Conservation (phyloP, 1,139 yeast species). For the Pneumocystis carinii region DNA sequence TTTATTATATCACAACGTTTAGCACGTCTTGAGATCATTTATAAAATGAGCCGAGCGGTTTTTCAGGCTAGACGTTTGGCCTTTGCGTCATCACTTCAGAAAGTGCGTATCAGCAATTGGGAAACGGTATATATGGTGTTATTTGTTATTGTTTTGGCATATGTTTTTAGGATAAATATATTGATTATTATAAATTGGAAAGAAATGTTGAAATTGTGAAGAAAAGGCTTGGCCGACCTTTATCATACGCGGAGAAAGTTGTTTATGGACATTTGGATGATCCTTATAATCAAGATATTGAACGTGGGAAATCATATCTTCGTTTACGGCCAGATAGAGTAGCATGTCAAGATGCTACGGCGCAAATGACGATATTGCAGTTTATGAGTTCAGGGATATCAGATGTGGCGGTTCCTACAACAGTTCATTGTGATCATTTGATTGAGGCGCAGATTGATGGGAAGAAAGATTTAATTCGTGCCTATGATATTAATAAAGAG, state of each 20-base stretch:
- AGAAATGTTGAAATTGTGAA: conserved; percentile 81
- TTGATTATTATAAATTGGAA: conserved; percentile 19
- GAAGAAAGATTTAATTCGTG: conserved; percentile 80
- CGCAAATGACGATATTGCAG: conserved; percentile 98
- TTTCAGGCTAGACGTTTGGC: too few species aligned
- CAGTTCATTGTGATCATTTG: conserved; percentile 98
- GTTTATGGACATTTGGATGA: conserved; percentile 92
- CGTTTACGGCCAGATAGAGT: conserved; percentile 98
- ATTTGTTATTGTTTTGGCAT: too few species aligned
- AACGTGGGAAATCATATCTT: conserved; percentile 91
- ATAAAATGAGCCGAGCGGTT: too few species aligned
- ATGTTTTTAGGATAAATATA: conserved; percentile 5
- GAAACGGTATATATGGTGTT: too few species aligned
- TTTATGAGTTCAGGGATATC: conserved; percentile 97
- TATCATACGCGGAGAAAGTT: conserved; percentile 93
- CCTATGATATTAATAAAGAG: conserved; percentile 86
- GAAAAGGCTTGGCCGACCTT: conserved; percentile 77
- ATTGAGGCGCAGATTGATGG: conserved; percentile 97
- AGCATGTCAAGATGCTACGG: conserved; percentile 99
- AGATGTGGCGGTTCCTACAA: conserved; percentile 86
- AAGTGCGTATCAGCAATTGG: too few species aligned
- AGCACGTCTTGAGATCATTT: too few species aligned
- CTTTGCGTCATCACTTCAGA: too few species aligned
- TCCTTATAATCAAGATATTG: conserved; percentile 85
- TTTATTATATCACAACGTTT: too few species aligned